Base-by-base conservation (phyloP, 2,329 filamentous ascomycete species). In the Decorospora gaudefroyi region DNA sequence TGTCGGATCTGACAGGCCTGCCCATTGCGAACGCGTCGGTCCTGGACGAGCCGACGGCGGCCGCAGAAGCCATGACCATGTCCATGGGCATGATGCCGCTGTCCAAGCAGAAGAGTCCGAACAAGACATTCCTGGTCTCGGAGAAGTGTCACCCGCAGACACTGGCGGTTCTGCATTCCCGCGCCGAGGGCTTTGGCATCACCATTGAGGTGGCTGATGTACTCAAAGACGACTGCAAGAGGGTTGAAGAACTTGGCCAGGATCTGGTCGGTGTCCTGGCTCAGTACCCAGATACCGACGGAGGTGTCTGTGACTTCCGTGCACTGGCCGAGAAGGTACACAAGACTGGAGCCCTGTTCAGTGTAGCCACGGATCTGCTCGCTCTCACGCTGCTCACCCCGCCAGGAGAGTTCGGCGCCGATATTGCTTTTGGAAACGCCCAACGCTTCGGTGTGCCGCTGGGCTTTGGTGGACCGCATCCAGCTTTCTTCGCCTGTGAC, bases 41-140 rank as follows among this genome's bases (percentile, higher is more conserved):
- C 34, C 76, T 96, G 28, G 92, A 96, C 60, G 92, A 96, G 74
- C 85, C 87, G 15, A 96, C 92, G 1, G 92, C 92, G 9, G 92
- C 90, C 10, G 89, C 91, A 18, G 92, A 97, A 75, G 92, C 92
- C 53, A 93, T 97, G 91, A 96, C 90, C 10, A 80, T 97, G 70
- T 92, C 90, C 0, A 74, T 95, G 72, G 90, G 89, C 63, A 81
- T 83, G 15, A 78, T 95, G 27, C 80, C 91, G 1, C 63, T 79
- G 3, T 80, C 86, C 3, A 84, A 87, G 57, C 84, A 87, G 52
- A 93, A 88, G 76, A 80, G 84, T 42, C 73, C 79, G 16, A 85
- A 83, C 55, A 95, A 91, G 78, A 86, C 85, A 0, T 96, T 86
- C 66, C 81, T 96, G 8, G 88, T 96, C 3, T 95, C 90, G 4